Evolutionary conservation across 208 protist species (phyloP), one percentile per base, ranked within the genome.

Genomic region (Leptomonas seymouri): DNA sequence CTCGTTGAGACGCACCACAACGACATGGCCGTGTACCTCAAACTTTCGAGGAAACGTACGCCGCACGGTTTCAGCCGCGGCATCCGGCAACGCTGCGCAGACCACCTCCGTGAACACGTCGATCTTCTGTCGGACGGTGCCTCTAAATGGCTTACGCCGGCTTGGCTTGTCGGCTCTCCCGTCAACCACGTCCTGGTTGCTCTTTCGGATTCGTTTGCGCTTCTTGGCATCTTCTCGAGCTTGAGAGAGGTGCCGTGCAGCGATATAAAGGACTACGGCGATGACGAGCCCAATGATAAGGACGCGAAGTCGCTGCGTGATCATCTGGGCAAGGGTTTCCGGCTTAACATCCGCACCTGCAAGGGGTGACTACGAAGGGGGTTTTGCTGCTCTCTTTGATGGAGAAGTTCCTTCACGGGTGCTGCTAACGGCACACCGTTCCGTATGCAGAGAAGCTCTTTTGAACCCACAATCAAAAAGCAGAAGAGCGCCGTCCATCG

Each of bases 21-120:
- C 87, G 14, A 97, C 89, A 63, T 94, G 91, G 0, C 87, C 91
- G 61, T 94, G 77, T 21, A 78, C 63, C 66, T 97, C 91, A 68
- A 86, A 97, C 50, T 89, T 89, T 27, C 82, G 77, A 6, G 91
- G 89, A 65, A 92, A 97, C 5, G 82, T 20, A 6, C 65, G 53
- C 9, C 67, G 61, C 16, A 72, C 82, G 12, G 55, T 63, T 8
- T 76, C 80, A 11, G n/a, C 57, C 3, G 73, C 58, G 3, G 76
- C 49, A 3, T 34, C 27, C 1, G 77, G 75, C 25, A 68, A 64
- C 3, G 45, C 51, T 0, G 45, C 51, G n/a, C 59, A 72, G 25
- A 85, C 78, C 8, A 31, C 59, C 27, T 69, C 15, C 14, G 80
- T 70, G 59, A 93, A 93, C 36, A 82, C 16, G 28, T 93, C 87